These are phyloP conservation scores for Solanum ahanhuiri DNA, from an alignment of 257 asterid species.

Conservation along the genomic window DNA sequence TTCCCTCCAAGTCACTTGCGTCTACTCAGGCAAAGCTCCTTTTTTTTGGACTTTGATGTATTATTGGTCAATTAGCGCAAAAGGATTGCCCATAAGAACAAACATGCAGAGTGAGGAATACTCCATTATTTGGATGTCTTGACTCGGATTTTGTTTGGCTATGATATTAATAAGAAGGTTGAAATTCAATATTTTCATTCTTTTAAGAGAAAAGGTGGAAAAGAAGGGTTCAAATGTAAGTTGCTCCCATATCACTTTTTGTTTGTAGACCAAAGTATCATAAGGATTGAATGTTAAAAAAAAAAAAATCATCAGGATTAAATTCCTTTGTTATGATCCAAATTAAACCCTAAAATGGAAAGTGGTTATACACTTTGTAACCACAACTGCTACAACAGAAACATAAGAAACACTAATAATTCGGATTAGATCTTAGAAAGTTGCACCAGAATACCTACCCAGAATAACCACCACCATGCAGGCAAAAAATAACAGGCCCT, in stretches of 20 bases:
- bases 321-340: background rate
- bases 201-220: background rate
- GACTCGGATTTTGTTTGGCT: background rate
- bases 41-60: background rate
- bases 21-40: background rate
- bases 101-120: background rate
- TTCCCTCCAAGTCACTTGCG: background rate
- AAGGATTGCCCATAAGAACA: background rate
- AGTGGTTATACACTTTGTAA: background rate
- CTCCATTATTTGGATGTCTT: background rate
- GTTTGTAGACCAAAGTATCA: background rate
- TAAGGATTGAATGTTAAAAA: background rate
- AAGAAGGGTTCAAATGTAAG: background rate
- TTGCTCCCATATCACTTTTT: background rate
- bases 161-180: background rate
- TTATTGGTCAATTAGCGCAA: background rate
- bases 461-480: constrained; percentile 98
- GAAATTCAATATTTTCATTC: background rate
- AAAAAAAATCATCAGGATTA: background rate
- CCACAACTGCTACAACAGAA: background rate
- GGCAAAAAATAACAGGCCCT: constrained; percentile 88
- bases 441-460: constrained; percentile 43
- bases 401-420: background rate
- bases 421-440: background rate
- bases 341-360: background rate